A percentile compares a stretch with the other conserved stretches of the same genome.
These are phyloP conservation scores for Aechmea fasciata DNA, from an alignment of 176 grass and related monocot genomes.

Conservation along the genomic window DNA sequence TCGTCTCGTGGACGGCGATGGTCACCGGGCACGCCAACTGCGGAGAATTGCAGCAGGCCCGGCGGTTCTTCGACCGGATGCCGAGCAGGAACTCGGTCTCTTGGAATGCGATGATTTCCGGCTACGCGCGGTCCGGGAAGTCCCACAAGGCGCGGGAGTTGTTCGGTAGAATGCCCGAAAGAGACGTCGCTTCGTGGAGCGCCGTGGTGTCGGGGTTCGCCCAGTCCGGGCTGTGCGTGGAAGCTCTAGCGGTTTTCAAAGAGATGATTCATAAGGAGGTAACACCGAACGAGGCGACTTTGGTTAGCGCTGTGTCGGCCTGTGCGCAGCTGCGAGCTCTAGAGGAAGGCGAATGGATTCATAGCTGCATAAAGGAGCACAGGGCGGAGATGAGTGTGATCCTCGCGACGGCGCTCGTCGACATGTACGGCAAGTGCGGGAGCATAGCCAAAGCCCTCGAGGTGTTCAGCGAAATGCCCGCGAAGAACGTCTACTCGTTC, in stretches of 20 bases:
- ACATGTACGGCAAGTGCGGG: slow-evolving; percentile 78
- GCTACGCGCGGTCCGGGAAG: slow-evolving; percentile 8
- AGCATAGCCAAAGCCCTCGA: slow-evolving; percentile 29
- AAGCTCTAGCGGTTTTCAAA: slow-evolving; percentile 11
- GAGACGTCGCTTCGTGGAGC: slow-evolving; percentile 20
- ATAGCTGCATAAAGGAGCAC: slow-evolving; percentile 20
- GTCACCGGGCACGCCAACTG: slow-evolving; percentile 19
- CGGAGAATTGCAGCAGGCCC: slow-evolving; percentile 7
- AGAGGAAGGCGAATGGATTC: slow-evolving; percentile 37
- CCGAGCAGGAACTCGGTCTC: slow-evolving; percentile 9
- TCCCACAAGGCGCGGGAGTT: not conserved
- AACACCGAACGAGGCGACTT: slow-evolving; percentile 13
- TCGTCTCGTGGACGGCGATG: slow-evolving; percentile 24
- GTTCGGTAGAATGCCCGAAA: slow-evolving; percentile 20
- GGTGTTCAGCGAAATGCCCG: slow-evolving; percentile 36
- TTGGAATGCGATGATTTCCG: slow-evolving; percentile 20
- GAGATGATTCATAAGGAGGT: slow-evolving; percentile 5
- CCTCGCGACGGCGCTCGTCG: slow-evolving; percentile 36
- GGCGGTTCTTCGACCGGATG: slow-evolving; percentile 22
- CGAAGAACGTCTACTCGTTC: slow-evolving; percentile 52
- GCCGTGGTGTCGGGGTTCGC: slow-evolving; percentile 22
- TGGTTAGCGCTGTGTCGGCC: slow-evolving; percentile 31
- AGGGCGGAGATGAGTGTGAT: slow-evolving; percentile 25
- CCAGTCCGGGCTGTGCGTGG: slow-evolving; percentile 5
- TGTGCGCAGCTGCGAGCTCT: slow-evolving; percentile 32